phyloP scores from a whole-genome alignment of 2,329 filamentous ascomycete genomes.

The Colletotrichum paranaense region DNA sequence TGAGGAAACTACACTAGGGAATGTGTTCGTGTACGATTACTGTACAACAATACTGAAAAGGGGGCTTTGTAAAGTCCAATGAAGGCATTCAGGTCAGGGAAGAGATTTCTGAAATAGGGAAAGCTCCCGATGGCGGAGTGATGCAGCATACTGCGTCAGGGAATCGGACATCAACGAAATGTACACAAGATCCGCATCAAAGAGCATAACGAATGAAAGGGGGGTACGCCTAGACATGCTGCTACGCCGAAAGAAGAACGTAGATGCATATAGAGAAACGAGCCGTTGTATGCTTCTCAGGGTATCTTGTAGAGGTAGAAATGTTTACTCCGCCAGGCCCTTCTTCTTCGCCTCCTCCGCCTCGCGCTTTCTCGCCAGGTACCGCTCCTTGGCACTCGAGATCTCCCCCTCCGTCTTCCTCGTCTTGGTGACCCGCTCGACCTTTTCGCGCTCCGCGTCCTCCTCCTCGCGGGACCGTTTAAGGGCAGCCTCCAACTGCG shows the following conservation, averaged over 20 bases:
- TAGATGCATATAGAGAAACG: conserved; percentile 1
- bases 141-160: not conserved
- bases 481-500: conserved; percentile 78
- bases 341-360: conserved; percentile 76
- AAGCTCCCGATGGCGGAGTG: not conserved
- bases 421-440: conserved; percentile 77
- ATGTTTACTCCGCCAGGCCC: conserved; percentile 43
- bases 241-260: not conserved
- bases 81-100: not conserved
- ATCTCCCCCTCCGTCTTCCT: conserved; percentile 83
- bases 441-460: conserved; percentile 69
- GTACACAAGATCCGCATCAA: conserved; percentile 3
- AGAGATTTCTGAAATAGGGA: not conserved
- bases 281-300: conserved; percentile 27
- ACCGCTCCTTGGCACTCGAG: conserved; percentile 81
- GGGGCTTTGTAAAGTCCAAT: not conserved
- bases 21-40: conserved; percentile 22
- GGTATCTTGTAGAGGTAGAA: conserved; percentile 41
- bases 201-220: not conserved
- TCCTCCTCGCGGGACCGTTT: conserved; percentile 78
- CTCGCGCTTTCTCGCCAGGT: conserved; percentile 80
- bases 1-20: not conserved
- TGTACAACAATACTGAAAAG: conserved; percentile 20
- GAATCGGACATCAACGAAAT: not conserved
- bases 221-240: not conserved